Base-by-base conservation (phyloP, 2,329 filamentous ascomycete genomes). In the Emergomyces pasteurianus region DNA sequence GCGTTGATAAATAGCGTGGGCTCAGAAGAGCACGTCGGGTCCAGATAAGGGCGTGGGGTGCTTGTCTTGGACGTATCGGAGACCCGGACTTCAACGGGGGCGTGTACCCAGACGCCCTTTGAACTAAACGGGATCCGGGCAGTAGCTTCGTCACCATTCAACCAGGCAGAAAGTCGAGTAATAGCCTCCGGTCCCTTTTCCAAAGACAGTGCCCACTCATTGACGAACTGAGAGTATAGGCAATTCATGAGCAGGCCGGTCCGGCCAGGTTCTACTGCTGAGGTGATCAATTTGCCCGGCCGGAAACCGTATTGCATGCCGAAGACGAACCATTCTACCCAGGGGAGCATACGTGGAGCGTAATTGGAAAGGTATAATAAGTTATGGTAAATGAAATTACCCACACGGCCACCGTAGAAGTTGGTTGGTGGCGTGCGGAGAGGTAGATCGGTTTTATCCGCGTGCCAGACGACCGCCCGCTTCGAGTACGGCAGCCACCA, bases 401-500 rank as follows among this genome's bases (percentile, higher is more conserved):
- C 94, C 8, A 96, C 75, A 46, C 80, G 78, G 55, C 87, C 87
- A 63, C 92, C 92, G 69, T 95, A 96, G 77, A 90, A 96, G 68
- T 83, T 88, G 59, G 77, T 79, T 1, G 82, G 81, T 1, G 88
- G 85, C 7, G 83, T 76, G 18, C 77, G 76, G 47, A 81, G 75
- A 0, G 84, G 78, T 61, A 86, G 83, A 9, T 83, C 78, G 0
- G 89, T 90, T 72, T 88, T 88, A 55, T 90, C 82, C n/a, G 91
- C 94, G 47, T 84, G 83, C 94, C 94, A 99, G 53, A 95, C 83
- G 55, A 97, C 89, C 0, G 90, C 90, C 53, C 90, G 84, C 60
- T 90, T 84, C 71, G 89, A 90, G 76, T 97, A 96, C 0, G 94
- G 94, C 71, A 96, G 86, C 94, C 94, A 99, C 92, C 94, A 99